Percentiles rank a stretch among this genome's conserved stretches.
These are phyloP conservation scores for Colletotrichum somersetense DNA, from an alignment of 2,329 filamentous ascomycete species.

Conservation along the genomic window DNA sequence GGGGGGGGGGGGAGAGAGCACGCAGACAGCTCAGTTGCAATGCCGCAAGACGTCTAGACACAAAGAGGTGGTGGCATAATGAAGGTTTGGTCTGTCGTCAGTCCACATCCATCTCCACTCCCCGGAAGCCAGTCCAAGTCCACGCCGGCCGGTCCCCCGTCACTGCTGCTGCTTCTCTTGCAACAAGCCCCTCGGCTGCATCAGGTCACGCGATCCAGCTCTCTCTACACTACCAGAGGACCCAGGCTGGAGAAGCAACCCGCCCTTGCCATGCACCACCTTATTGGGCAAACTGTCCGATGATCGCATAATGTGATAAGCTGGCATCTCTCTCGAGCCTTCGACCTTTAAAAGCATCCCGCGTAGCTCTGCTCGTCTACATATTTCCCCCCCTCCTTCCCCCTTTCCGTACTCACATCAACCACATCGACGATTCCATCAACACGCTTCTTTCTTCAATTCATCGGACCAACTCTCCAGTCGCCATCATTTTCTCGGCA, in stretches of 20 bases:
- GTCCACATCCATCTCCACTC: conserved; percentile 36
- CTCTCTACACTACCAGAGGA: conserved; percentile 10
- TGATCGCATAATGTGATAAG: conserved; percentile 44
- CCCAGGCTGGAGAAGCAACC: conserved; percentile 24
- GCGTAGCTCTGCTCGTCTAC: conserved; percentile 35
- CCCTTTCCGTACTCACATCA: conserved; percentile 22
- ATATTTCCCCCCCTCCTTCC: conserved; percentile 16
- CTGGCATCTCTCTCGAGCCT: conserved; percentile 30
- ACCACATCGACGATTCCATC: conserved; percentile 30
- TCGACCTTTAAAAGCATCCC: conserved; percentile 38
- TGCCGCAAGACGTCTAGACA: conserved; percentile 8
- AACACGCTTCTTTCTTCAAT: conserved; percentile 6
- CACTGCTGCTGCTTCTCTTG: conserved; percentile 28
- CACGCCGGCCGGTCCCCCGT: conserved; percentile 29
- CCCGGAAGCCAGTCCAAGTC: conserved; percentile 3
- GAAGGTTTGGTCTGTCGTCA: conserved; percentile 39
- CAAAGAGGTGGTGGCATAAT: conserved; percentile 27
- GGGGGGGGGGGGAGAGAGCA: neutral
- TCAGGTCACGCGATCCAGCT: conserved; percentile 46
- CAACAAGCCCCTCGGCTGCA: conserved; percentile 39
- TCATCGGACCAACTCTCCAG: conserved; percentile 25
- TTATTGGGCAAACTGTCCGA: conserved; percentile 39
- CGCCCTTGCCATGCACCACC: conserved; percentile 24
- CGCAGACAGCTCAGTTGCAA: neutral
- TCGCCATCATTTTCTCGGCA: neutral